A percentile compares a stretch with the other conserved stretches of the same genome.
phyloP scores from a whole-genome alignment of 192 early-diverging fungal species.

The Neocallimastix lanati region DNA sequence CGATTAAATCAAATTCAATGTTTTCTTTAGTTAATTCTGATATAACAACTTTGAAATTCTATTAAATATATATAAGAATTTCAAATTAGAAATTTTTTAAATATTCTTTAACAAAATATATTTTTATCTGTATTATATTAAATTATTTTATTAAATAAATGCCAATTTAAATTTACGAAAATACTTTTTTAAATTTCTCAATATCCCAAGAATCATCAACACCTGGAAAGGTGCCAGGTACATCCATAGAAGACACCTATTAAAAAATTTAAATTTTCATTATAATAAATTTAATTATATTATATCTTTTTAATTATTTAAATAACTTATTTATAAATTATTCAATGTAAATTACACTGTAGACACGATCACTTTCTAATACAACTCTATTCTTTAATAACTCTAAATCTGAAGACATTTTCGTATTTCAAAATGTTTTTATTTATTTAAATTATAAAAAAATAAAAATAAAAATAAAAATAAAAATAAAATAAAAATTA shows the following conservation, averaged over 20 bases:
- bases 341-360: slow-evolving; percentile 24
- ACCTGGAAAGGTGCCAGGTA: slow-evolving; percentile 50
- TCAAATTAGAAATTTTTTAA: neutral
- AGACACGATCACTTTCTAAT: slow-evolving; percentile 45
- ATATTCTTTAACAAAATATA: too few species aligned
- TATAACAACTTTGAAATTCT: slow-evolving; percentile 60
- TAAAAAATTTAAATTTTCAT: too few species aligned
- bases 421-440: too few species aligned
- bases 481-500: too few species aligned
- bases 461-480: too few species aligned
- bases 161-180: neutral
- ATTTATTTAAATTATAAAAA: too few species aligned
- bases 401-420: neutral
- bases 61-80: slow-evolving; percentile 1
- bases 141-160: too few species aligned
- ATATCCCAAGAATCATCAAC: slow-evolving; percentile 39
- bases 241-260: slow-evolving; percentile 63
- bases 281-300: neutral
- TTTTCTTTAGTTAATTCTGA: slow-evolving; percentile 40
- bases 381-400: slow-evolving; percentile 20
- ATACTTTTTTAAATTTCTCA: slow-evolving; percentile 50
- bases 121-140: too few species aligned
- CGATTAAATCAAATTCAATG: slow-evolving; percentile 93
- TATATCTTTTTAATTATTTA: neutral
- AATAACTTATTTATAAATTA: neutral